Evolutionary conservation across 108 stramenopile genomes (phyloP).

Genomic region (Skeletonema marinoi): DNA sequence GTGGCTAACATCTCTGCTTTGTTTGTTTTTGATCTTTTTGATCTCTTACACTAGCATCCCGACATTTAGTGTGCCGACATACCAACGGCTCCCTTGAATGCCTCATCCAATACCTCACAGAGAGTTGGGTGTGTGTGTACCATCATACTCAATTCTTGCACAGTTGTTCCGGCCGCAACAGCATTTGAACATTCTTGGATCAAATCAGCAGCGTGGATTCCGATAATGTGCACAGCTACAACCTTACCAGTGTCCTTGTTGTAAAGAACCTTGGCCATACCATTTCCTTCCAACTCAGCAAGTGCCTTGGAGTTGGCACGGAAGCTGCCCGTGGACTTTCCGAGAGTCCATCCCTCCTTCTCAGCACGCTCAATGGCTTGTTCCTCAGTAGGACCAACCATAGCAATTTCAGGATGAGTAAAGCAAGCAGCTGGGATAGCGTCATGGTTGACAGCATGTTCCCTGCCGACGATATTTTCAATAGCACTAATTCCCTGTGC

Average conservation of each 20-base stretch:
- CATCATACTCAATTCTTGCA: constrained; percentile 97
- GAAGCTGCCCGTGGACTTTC: constrained; percentile 94
- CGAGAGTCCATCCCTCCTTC: constrained; percentile 94
- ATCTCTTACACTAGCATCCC: not conserved
- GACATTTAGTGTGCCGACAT: constrained; percentile 90
- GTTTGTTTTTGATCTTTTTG: not conserved
- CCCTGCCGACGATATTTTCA: constrained; percentile 94
- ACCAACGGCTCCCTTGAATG: constrained; percentile 98
- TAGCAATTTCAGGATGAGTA: constrained; percentile 98
- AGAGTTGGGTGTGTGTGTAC: constrained; percentile 99
- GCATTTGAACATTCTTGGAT: constrained; percentile 99
- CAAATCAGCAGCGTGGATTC: constrained; percentile 97
- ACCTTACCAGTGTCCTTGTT: constrained; percentile 97
- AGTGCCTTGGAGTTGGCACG: constrained; percentile 98
- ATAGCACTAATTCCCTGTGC: constrained; percentile 97
- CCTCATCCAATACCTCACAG: constrained; percentile 97
- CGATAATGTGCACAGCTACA: constrained; percentile 98
- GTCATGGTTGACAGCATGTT: constrained; percentile 91
- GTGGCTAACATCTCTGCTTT: not conserved
- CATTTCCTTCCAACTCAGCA: constrained; percentile 97
- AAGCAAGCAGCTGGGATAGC: constrained; percentile 98
- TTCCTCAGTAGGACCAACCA: constrained; percentile 98
- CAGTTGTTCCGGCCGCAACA: constrained; percentile 95
- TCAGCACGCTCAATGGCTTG: constrained; percentile 91
- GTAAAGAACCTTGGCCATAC: constrained; percentile 98